A percentile compares a stretch with the other conserved stretches of the same genome.
Evolutionary conservation across 148 eudicot genomes (phyloP).

Genomic region (Drosera capensis): DNA sequence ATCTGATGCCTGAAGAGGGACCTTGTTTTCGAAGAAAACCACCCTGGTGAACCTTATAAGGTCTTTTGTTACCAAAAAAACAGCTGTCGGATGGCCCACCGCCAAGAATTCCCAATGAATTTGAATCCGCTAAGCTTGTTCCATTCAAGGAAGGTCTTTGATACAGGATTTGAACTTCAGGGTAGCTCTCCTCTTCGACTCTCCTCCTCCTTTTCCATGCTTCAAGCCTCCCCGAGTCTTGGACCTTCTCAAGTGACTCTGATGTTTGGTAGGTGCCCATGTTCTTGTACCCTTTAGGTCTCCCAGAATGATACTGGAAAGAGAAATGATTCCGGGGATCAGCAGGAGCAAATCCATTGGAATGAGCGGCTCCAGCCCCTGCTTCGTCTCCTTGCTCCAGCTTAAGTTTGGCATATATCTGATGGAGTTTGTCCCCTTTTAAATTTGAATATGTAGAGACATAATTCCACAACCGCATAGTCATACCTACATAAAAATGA

Average conservation of each 20-base stretch:
- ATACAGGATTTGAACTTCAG: slow-evolving; percentile 35
- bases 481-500: slow-evolving; percentile 87
- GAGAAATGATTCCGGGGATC: not conserved
- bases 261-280: slow-evolving; percentile 19
- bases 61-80: slow-evolving; percentile 34
- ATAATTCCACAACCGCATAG: slow-evolving; percentile 79
- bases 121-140: slow-evolving; percentile 35
- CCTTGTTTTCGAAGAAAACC: slow-evolving; percentile 44
- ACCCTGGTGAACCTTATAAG: slow-evolving; percentile 41
- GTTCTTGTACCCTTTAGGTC: slow-evolving; percentile 25
- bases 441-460: slow-evolving; percentile 83
- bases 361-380: slow-evolving; percentile 66
- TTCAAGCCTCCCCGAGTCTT: slow-evolving; percentile 65
- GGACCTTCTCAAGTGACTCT: slow-evolving; percentile 25
- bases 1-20: slow-evolving; percentile 43
- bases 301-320: slow-evolving; percentile 19
- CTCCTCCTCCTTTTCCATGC: slow-evolving; percentile 81
- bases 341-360: slow-evolving; percentile 29
- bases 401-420: slow-evolving; percentile 84
- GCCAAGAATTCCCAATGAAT: slow-evolving; percentile 66
- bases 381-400: slow-evolving; percentile 49
- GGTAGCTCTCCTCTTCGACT: slow-evolving; percentile 52
- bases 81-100: slow-evolving; percentile 65
- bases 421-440: slow-evolving; percentile 72
- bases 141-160: slow-evolving; percentile 37